phyloP scores from a whole-genome alignment of 148 eudicot genomes.

The Vaccinium macrocarpon region DNA sequence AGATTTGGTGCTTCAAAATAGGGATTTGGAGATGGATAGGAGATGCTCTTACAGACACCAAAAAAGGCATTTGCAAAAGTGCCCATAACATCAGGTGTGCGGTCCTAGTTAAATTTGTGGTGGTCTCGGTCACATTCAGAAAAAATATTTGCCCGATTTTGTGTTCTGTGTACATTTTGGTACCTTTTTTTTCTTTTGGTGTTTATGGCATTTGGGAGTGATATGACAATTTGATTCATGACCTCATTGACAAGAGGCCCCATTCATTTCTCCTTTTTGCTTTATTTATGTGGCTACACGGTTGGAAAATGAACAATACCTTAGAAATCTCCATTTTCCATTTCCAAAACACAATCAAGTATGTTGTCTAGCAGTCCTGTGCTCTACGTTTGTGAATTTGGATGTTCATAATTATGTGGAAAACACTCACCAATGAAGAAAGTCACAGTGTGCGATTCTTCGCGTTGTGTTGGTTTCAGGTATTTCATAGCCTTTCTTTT shows the following conservation, averaged over 20 bases:
- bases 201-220: conserved; percentile 24
- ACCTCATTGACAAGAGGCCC: conserved; percentile 32
- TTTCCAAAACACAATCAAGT: conserved; percentile 10
- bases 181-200: background rate
- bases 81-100: background rate
- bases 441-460: conserved; percentile 85
- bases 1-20: no score
- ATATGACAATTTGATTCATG: conserved; percentile 19
- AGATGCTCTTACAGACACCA: background rate
- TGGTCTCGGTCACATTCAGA: background rate
- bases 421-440: conserved; percentile 80
- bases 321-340: conserved; percentile 18
- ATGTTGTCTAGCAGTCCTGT: conserved; percentile 22
- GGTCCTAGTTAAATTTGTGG: background rate
- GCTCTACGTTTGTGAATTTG: background rate
- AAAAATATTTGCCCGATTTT: background rate
- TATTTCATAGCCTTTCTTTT: conserved; percentile 88
- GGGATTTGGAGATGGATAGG: no score
- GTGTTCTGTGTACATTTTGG: background rate
- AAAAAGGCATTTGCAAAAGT: background rate
- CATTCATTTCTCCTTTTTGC: conserved; percentile 13
- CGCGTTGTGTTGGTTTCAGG: conserved; percentile 78
- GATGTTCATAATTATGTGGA: background rate
- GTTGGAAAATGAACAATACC: conserved; percentile 11
- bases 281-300: conserved; percentile 2